A percentile compares a stretch with the other conserved stretches of the same genome.
Evolutionary conservation across 106 monocot species (phyloP).

Genomic region (Agapanthus africanus): DNA sequence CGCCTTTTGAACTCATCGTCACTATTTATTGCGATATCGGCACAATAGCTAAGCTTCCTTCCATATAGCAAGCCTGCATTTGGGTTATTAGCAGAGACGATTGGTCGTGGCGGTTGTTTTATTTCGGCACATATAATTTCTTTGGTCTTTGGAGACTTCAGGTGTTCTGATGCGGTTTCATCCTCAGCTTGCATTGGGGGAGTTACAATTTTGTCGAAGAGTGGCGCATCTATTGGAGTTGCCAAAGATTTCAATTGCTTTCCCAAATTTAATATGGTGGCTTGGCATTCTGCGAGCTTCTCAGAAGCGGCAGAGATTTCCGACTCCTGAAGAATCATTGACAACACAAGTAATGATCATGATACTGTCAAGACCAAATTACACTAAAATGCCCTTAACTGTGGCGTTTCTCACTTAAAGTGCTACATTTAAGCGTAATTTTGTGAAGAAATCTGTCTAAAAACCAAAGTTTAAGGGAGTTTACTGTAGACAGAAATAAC

Average conservation of each 20-base stretch:
- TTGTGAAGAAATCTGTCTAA: too few relatives aligned
- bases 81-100: constrained; percentile 5
- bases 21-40: too few relatives aligned
- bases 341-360: too few relatives aligned
- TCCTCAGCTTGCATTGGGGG: constrained; percentile 25
- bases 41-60: not conserved
- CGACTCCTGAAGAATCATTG: constrained; percentile 38
- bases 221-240: constrained; percentile 48
- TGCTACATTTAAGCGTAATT: too few relatives aligned
- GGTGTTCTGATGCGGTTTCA: constrained; percentile 18
- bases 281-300: constrained; percentile 71
- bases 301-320: constrained; percentile 64
- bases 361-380: too few relatives aligned
- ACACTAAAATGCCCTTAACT: too few relatives aligned
- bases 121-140: constrained; percentile 35
- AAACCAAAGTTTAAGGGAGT: too few relatives aligned
- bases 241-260: constrained; percentile 67
- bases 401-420: too few relatives aligned
- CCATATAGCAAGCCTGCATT: constrained; percentile 9
- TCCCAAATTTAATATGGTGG: constrained; percentile 53
- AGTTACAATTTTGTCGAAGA: constrained; percentile 42
- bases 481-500: too few relatives aligned
- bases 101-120: too few relatives aligned
- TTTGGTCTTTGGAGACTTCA: constrained; percentile 32
- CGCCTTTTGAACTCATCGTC: not conserved